These are phyloP conservation scores for Gautieria morchelliformis DNA, from an alignment of 768 basidiomycete species.

Conservation along the genomic window DNA sequence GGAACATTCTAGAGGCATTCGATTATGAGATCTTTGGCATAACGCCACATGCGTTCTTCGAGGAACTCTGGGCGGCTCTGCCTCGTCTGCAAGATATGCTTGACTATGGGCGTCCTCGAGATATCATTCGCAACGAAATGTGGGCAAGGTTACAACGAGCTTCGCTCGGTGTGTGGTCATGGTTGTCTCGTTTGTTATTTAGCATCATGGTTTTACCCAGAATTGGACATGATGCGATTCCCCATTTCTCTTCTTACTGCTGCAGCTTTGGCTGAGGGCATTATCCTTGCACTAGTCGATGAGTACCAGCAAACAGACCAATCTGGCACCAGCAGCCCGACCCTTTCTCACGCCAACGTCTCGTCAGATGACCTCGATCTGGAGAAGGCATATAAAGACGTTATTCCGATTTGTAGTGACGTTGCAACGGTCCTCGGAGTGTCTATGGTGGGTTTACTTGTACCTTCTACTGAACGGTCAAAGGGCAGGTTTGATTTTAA, in stretches of 20 bases:
- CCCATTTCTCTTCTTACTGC: constrained; percentile 45
- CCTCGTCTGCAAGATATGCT: constrained; percentile 40
- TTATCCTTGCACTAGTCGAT: constrained; percentile 29
- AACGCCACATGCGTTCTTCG: constrained; percentile 39
- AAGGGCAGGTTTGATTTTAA: too few species aligned
- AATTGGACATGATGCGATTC: constrained; percentile 43
- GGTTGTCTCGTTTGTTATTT: background rate
- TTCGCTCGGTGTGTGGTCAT: constrained; percentile 27
- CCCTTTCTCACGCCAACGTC: background rate
- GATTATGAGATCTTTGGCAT: constrained; percentile 40
- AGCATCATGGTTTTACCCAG: constrained; percentile 23
- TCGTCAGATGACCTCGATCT: background rate
- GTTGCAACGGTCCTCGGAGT: background rate
- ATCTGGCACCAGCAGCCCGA: background rate
- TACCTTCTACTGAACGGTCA: too few species aligned
- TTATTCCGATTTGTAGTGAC: background rate
- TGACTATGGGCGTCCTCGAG: constrained; percentile 33
- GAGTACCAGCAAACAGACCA: constrained; percentile 18
- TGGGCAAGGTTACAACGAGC: constrained; percentile 43
- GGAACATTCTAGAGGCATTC: constrained; percentile 41
- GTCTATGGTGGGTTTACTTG: background rate
- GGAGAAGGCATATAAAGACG: background rate
- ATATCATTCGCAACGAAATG: constrained; percentile 30
- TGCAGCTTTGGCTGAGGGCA: constrained; percentile 38
- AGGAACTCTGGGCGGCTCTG: constrained; percentile 49